phyloP scores from a whole-genome alignment of 2,329 filamentous ascomycete species.

The Diaporthe ilicicola region DNA sequence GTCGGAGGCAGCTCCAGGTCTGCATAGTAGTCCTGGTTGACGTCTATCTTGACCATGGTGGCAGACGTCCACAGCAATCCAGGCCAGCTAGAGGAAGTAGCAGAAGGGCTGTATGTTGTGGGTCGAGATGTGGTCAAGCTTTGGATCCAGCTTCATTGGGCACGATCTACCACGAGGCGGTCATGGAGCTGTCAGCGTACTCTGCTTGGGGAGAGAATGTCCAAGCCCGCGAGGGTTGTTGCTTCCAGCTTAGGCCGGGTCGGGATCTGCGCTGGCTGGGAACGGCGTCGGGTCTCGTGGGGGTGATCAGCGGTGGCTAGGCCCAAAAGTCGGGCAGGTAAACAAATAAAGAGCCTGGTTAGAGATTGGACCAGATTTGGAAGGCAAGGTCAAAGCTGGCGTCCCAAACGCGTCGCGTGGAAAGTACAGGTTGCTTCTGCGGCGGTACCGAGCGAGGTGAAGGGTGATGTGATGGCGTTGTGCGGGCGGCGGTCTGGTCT shows the following conservation, averaged over 20 bases:
- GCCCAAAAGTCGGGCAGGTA: background rate
- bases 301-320: background rate
- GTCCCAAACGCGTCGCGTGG: background rate
- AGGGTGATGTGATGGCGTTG: no score
- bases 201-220: background rate
- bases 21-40: constrained; percentile 81
- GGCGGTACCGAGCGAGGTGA: background rate
- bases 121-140: background rate
- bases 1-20: constrained; percentile 75
- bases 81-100: background rate
- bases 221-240: background rate
- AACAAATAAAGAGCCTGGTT: constrained; percentile 5
- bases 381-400: background rate
- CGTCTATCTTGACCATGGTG: constrained; percentile 74
- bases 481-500: background rate
- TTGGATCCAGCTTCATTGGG: constrained; percentile 20
- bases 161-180: background rate
- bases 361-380: constrained; percentile 1
- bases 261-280: background rate
- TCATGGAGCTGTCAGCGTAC: background rate
- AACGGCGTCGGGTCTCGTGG: background rate
- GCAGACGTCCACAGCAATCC: constrained; percentile 43
- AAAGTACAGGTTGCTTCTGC: constrained; percentile 5
- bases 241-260: background rate
- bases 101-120: constrained; percentile 2